Evolutionary conservation across 2,329 filamentous ascomycete species (phyloP), one percentile per base, ranked within the genome.

Genomic region (Talaromyces marneffei): DNA sequence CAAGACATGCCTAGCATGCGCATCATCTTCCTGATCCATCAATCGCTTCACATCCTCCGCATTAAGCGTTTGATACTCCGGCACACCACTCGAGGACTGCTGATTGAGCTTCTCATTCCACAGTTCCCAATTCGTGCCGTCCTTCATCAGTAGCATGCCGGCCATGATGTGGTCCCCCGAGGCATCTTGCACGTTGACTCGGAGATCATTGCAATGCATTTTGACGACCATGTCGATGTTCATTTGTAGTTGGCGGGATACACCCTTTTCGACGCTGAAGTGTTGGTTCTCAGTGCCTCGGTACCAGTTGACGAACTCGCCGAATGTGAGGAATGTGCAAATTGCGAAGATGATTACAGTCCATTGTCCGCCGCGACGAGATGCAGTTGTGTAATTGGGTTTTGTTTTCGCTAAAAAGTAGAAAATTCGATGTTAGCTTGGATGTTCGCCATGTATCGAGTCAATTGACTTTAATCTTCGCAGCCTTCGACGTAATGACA

Each of bases 151-250:
- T 65, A 87, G 80, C 39, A 87, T 82, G 3, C 85, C 90, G 2
- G 94, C 94, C 31, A 96, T 82, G 69, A 97, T 96, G 65, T 90
- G 87, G 75, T 99, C 94, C 57, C 94, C 92, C 0, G 91, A 86
- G 2, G 93, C 92, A 75, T 99, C 94, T 79, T 97, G 94, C 56
- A 99, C 92, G 77, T 99, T 97, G 76, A 99, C 82, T 78, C 96
- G 90, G n/a, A 99, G 78, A 72, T 95, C 88, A 61, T 82, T 78
- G 80, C 94, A 99, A 68, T 83, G 80, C 94, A 99, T 99, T 57
- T 83, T 83, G 54, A 99, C 82, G 4, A 97, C 90, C n/a, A 95
- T 82, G 76, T 99, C 94, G 62, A 99, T 80, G 79, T 99, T 99
- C 78, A 99, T 89, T 77, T 97, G 92, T 74, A 99, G 84, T 65